Conservation (phyloP, 768 basidiomycete genomes). For the Agrocybe chaxingu region DNA sequence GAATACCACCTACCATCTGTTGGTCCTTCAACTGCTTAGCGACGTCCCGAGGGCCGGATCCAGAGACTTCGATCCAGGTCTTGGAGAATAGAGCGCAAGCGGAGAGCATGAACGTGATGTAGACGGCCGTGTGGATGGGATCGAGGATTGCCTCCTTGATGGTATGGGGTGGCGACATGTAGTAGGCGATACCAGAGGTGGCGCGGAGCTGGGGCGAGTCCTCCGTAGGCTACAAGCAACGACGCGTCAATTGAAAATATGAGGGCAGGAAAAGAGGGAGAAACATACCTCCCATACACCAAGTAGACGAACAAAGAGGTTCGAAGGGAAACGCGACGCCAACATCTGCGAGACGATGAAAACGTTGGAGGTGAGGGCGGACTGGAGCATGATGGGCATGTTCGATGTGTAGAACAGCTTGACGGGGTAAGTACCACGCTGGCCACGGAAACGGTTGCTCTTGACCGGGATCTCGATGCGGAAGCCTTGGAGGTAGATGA, state of each 20-base stretch:
- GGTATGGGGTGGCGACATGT: conserved; percentile 98
- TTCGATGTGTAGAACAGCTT: conserved; percentile 99
- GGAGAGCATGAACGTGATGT: conserved; percentile 88
- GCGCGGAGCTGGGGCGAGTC: conserved; percentile 92
- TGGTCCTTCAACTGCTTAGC: conserved; percentile 99
- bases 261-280: neutral
- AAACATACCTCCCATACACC: conserved; percentile 94
- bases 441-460: conserved; percentile 94
- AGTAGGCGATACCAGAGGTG: conserved; percentile 90
- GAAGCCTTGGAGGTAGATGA: conserved; percentile 99
- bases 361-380: conserved; percentile 88
- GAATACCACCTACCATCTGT: conserved; percentile 67
- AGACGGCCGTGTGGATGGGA: conserved; percentile 89
- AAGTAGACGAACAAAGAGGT: conserved; percentile 84
- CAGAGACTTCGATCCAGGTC: conserved; percentile 99
- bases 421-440: conserved; percentile 92
- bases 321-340: conserved; percentile 83
- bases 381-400: conserved; percentile 99
- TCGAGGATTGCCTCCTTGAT: conserved; percentile 84
- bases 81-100: conserved; percentile 98
- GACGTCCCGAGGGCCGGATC: conserved; percentile 91
- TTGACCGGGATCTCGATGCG: conserved; percentile 98
- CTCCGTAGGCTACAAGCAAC: conserved; percentile 74
- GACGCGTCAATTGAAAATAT: neutral
- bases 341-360: conserved; percentile 98